These are phyloP conservation scores for Aspergillus versicolor DNA, from an alignment of 2,329 filamentous ascomycete genomes.

Conservation along the genomic window DNA sequence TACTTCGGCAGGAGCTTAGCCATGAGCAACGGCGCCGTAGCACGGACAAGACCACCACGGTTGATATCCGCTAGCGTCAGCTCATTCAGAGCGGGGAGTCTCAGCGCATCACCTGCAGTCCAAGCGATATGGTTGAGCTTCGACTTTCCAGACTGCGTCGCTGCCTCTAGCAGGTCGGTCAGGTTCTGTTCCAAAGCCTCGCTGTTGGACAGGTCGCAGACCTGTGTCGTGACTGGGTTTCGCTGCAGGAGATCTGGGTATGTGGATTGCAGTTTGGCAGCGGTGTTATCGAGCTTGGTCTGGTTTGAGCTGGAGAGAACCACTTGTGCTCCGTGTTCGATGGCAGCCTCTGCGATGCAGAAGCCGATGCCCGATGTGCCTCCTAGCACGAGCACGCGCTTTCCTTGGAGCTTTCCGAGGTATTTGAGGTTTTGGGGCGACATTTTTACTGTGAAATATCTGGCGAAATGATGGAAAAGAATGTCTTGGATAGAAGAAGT, in stretches of 20 bases:
- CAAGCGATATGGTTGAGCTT: slow-evolving; percentile 51
- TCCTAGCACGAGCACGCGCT: too few species aligned
- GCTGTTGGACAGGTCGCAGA: not conserved
- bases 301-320: too few species aligned
- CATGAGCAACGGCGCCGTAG: slow-evolving; percentile 31
- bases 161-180: not conserved
- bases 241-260: not conserved
- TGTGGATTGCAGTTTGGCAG: not conserved
- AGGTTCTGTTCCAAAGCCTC: not conserved
- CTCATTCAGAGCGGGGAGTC: not conserved
- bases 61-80: not conserved
- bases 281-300: too few species aligned
- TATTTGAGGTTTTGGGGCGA: too few species aligned
- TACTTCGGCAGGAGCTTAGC: slow-evolving; percentile 33
- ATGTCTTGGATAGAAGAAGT: too few species aligned
- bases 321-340: too few species aligned
- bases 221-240: not conserved
- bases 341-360: too few species aligned
- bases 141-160: not conserved
- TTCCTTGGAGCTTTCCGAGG: too few species aligned
- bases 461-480: too few species aligned
- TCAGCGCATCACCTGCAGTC: slow-evolving; percentile 48
- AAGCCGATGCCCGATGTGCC: too few species aligned
- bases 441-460: too few species aligned
- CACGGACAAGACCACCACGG: slow-evolving; percentile 26